Conservation (phyloP, 306 rosid genomes). For the Vicia sativa region DNA sequence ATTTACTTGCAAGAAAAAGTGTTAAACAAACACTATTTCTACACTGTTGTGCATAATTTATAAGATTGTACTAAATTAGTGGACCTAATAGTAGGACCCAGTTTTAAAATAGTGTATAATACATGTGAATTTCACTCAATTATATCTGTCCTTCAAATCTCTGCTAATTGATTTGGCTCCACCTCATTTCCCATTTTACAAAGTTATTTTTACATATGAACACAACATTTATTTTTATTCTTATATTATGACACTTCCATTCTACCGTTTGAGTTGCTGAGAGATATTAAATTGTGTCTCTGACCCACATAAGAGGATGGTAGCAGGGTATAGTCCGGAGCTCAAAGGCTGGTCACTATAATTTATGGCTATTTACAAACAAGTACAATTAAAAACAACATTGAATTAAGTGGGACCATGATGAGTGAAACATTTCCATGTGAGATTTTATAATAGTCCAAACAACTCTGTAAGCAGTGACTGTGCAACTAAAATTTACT, state of each 20-base stretch:
- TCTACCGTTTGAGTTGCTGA: conserved; percentile 18
- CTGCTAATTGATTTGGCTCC: not conserved
- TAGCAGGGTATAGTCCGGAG: not conserved
- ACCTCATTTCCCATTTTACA: not conserved
- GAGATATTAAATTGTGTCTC: conserved; percentile 6
- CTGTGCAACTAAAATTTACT: not conserved
- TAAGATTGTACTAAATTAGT: not conserved
- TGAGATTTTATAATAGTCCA: conserved; percentile 1
- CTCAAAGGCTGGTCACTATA: conserved; percentile 16
- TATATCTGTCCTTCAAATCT: not conserved
- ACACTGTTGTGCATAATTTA: too few relatives aligned
- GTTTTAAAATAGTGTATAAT: not conserved
- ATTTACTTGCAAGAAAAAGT: not conserved
- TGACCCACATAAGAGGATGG: conserved; percentile 8
- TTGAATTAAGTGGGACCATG: conserved; percentile 41
- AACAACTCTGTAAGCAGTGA: not conserved
- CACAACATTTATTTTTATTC: not conserved
- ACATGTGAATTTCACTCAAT: conserved; percentile 2
- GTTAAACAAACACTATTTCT: not conserved
- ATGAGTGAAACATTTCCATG: conserved; percentile 32
- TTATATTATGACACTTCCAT: not conserved
- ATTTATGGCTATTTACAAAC: conserved; percentile 19
- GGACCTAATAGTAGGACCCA: conserved; percentile 10
- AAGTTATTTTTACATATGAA: not conserved
- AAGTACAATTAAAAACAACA: conserved; percentile 21